phyloP scores from a whole-genome alignment of 371 early-diverging fungal species.

The Syncephalastrum monosporum region DNA sequence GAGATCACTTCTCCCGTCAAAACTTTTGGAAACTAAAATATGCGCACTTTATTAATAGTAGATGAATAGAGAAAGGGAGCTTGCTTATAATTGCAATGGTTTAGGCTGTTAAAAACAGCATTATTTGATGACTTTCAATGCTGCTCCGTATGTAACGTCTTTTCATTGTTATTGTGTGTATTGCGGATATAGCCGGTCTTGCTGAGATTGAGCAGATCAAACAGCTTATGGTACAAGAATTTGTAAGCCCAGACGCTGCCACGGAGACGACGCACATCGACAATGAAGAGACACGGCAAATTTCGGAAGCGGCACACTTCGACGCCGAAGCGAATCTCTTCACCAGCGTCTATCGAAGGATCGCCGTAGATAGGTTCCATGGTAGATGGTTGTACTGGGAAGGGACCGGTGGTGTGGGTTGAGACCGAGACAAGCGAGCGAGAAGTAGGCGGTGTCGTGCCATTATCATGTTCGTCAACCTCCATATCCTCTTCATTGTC shows the following conservation, averaged over 20 bases:
- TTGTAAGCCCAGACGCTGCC: conserved; percentile 93
- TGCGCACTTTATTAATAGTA: too few relatives aligned
- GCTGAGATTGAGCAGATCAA: conserved; percentile 51
- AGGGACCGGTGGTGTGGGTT: neutral
- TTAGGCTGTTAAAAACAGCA: too few relatives aligned
- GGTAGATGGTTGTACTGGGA: conserved; percentile 1
- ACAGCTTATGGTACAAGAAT: conserved; percentile 76
- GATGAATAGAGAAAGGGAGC: too few relatives aligned
- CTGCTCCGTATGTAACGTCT: too few relatives aligned
- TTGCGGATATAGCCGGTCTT: conserved; percentile 4
- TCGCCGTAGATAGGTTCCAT: conserved; percentile 89
- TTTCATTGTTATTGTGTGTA: too few relatives aligned
- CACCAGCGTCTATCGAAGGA: conserved; percentile 78
- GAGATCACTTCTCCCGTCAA: too few relatives aligned
- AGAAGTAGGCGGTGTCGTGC: neutral
- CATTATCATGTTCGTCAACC: neutral
- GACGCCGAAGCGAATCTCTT: conserved; percentile 77
- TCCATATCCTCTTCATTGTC: neutral
- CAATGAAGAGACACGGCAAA: conserved; percentile 79
- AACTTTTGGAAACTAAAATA: too few relatives aligned
- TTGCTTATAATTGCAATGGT: too few relatives aligned
- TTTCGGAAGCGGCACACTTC: conserved; percentile 88
- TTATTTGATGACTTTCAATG: too few relatives aligned
- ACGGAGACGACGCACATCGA: conserved; percentile 80
- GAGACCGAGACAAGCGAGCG: conserved; percentile 7